A percentile compares a stretch with the other conserved stretches of the same genome.
Conservation (phyloP, 306 rosid genomes). For the Quercus gilva region DNA sequence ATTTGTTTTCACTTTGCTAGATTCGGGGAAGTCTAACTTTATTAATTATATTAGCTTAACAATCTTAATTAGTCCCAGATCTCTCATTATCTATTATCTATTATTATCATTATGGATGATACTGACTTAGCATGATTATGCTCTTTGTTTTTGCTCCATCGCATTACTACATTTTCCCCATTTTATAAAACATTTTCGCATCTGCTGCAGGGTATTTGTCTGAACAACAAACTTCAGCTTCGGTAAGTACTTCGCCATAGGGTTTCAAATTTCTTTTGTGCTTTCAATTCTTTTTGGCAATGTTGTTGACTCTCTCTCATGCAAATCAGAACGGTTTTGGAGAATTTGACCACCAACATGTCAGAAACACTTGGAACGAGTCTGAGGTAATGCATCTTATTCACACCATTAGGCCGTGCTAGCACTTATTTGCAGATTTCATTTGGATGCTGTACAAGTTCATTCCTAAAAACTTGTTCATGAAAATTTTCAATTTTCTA, state of each 20-base stretch:
- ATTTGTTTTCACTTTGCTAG: background rate
- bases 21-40: background rate
- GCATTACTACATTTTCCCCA: background rate
- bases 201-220: conserved; percentile 63
- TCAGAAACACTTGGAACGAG: conserved; percentile 11
- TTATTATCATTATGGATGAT: background rate
- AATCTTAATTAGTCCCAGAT: background rate
- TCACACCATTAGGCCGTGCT: background rate
- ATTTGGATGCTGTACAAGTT: conserved; percentile 5
- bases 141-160: background rate
- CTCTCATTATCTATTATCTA: background rate
- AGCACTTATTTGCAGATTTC: conserved; percentile 9
- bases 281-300: conserved; percentile 11
- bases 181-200: background rate
- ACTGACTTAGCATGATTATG: background rate
- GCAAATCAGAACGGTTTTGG: conserved; percentile 38
- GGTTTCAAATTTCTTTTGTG: background rate
- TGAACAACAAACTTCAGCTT: conserved; percentile 58
- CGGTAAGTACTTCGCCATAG: conserved; percentile 50
- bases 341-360: conserved; percentile 26
- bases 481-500: background rate
- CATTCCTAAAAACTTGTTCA: conserved; percentile 5
- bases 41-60: background rate
- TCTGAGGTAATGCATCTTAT: conserved; percentile 45
- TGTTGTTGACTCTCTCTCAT: conserved; percentile 13